Percentiles rank a stretch among this genome's conserved stretches.
Evolutionary conservation across 1,284 basidiomycete genomes (phyloP).

Genomic region (Cryptococcus sp.): DNA sequence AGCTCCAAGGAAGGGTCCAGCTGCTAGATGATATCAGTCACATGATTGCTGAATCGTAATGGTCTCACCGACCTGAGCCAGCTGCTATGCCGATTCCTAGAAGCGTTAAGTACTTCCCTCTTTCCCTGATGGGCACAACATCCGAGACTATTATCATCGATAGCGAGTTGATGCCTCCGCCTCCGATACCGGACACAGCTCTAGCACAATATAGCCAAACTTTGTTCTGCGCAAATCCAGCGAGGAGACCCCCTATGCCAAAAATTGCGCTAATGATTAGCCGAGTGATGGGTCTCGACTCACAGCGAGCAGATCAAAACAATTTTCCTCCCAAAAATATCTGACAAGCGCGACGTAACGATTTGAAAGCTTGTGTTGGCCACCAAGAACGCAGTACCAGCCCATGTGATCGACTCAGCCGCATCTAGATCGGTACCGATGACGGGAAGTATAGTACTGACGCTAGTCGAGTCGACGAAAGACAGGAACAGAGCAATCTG

Average conservation of each 20-base stretch:
- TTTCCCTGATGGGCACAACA: slow-evolving; percentile 43
- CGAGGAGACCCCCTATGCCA: slow-evolving; percentile 27
- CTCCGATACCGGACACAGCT: slow-evolving; percentile 48
- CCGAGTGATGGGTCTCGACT: neutral
- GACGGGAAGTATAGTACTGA: slow-evolving; percentile 26
- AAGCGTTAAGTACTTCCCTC: slow-evolving; percentile 45
- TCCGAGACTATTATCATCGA: slow-evolving; percentile 47
- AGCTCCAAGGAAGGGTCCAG: slow-evolving; percentile 29
- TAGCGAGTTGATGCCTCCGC: slow-evolving; percentile 47
- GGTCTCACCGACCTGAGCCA: slow-evolving; percentile 15
- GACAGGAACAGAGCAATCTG: slow-evolving; percentile 25
- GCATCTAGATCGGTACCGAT: slow-evolving; percentile 28
- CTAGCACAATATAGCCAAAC: slow-evolving; percentile 35
- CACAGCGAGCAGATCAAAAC: slow-evolving; percentile 19
- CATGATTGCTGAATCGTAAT: neutral
- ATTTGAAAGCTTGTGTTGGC: slow-evolving; percentile 33
- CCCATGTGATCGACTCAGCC: slow-evolving; percentile 28
- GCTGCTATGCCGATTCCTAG: slow-evolving; percentile 30
- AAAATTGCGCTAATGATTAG: slow-evolving; percentile 6
- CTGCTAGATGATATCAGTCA: slow-evolving; percentile 2
- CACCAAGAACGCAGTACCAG: slow-evolving; percentile 32
- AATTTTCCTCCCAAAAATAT: slow-evolving; percentile 30
- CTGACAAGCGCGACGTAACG: slow-evolving; percentile 25
- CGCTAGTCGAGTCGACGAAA: slow-evolving; percentile 32
- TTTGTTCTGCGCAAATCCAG: slow-evolving; percentile 28